Evolutionary conservation across 2,329 filamentous ascomycete genomes (phyloP), one percentile per base, ranked within the genome.

Genomic region (Ceratocystiopsis brevicomis): DNA sequence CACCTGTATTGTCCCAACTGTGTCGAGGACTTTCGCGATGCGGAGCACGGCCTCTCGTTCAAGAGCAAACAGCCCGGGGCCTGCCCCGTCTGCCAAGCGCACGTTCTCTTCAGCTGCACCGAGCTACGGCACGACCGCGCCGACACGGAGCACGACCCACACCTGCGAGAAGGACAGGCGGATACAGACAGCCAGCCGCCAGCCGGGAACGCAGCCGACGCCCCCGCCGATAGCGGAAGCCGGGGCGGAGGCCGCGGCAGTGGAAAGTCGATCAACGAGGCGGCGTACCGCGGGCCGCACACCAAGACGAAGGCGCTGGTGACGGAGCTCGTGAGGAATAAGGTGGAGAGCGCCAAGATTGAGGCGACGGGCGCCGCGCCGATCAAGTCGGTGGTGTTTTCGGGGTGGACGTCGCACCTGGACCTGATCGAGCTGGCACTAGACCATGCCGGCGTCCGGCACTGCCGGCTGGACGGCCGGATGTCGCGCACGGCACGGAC

Each of bases 361-460:
- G 6, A 30, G 25, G 65, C 73, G 11, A 73, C 76, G 0, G 62
- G 71, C 12, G 74, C 87, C 54, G 71, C 75, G 0, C 87, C 87
- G 0, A 81, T 84, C 61, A 96, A 94, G 58, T 90, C 84, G 21
- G 86, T 98, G 14, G 77, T 98, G 8, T 96, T 96, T 60, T 94
- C 86, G 0, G 79, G 78, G n/a, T 96, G 90, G 87, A 96, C 90
- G 0, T 79, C 81, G 0, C 87, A 96, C 56, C 73, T 98, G 15
- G 87, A 96, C 57, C 72, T 98, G 17, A 93, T 98, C 51, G 77
- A 90, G 55, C 68, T 84, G 41, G 88, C 87, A 0, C 69, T 96
- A 14, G 67, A 75, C 30, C 68, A 73, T 41, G 69, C 69, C 12
- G 66, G 69, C 11, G 82, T 92, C 57, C 65, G 61, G 1, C 87